Base-by-base conservation (phyloP, 2,329 filamentous ascomycete species). In the Cladosporium cucumerinum region DNA sequence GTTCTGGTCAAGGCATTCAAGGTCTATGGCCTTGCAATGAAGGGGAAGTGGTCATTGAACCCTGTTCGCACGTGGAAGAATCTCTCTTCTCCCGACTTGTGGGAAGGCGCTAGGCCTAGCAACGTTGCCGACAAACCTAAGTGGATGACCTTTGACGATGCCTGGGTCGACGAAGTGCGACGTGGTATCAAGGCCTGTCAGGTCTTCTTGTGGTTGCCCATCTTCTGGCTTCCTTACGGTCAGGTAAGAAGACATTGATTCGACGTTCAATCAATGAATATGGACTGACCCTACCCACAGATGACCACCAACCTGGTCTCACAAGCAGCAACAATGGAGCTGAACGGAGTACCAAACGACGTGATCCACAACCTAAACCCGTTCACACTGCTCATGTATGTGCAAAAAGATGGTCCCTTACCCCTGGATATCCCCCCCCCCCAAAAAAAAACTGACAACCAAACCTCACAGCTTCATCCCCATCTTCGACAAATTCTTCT, bases 91-190 rank as follows among this genome's bases (percentile, higher is more conserved):
- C 66, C 63, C 57, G 79, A 81, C 18, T 84, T 90, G 78, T 74
- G 71, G 71, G 69, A 73, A 18, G 64, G 66, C 14, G 72, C 69
- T 3, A 72, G 71, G 65, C 72, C 72, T 16, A 69, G 68, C 4
- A 69, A 69, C 64, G 69, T 74, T 39, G 67, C 69, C 43, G 76
- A 75, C 1, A 87, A 87, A 63, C 90, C 90, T 0, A 48, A 63
- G 0, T 93, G 89, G 89, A 93, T 93, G 88, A 68, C 66, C 51
- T 93, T 92, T 70, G 90, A 94, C 67, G 91, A 94, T 70, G 86
- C 86, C 69, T 92, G 92, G 69, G 80, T 92, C 57, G 88, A 90
- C 3, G 89, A 92, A 73, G 79, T 92, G 57, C 89, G 88, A 78
- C 87, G 87, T 52, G 85, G 84, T 2, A 74, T 87, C 16, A 73